Evolutionary conservation across 2,329 filamentous ascomycete genomes (phyloP), one percentile per base, ranked within the genome.

Genomic region (Phoma sp.): DNA sequence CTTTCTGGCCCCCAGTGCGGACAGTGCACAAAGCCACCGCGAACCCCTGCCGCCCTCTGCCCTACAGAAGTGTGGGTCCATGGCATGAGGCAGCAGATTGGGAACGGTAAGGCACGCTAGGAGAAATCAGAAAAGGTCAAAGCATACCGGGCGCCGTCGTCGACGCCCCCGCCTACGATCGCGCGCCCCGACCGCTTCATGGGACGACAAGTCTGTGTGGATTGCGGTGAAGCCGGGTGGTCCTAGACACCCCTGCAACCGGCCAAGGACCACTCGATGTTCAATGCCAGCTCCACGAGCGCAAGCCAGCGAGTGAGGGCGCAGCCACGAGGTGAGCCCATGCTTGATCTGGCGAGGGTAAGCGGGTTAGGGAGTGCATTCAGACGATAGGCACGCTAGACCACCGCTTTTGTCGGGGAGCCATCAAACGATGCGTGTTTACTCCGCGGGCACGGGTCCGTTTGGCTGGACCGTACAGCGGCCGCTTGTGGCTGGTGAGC

Each of bases 71-170:
- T 61, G 63, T 61, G 66, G 65, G 52, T 53, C 61, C 59, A 63
- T 70, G 60, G 69, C 65, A 69, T 67, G 66, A 61, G 64, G 67
- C 69, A 67, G 68, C 63, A 63, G 66, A 64, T 65, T 65, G 47
- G 58, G 65, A 64, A 68, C 67, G 68, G 68, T 68, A 63, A 70
- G 67, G 62, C 30, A 57, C 68, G 70, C 72, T 74, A 74, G 69
- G 68, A 71, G 47, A 72, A 71, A 66, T 67, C 71, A 70, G 62
- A 70, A 69, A 68, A 65, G 61, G 56, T 56, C 52, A 59, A 47
- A 65, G 60, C 41, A 51, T 65, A 67, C 64, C 64, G 68, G 49
- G 63, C 50, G 64, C 64, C 65, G 62, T 66, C 40, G 58, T 59
- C 60, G 58, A 63, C 61, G 57, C 62, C 64, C 68, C 71, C 68